Conservation (phyloP, 148 eudicot genomes). For the Drosera capensis region DNA sequence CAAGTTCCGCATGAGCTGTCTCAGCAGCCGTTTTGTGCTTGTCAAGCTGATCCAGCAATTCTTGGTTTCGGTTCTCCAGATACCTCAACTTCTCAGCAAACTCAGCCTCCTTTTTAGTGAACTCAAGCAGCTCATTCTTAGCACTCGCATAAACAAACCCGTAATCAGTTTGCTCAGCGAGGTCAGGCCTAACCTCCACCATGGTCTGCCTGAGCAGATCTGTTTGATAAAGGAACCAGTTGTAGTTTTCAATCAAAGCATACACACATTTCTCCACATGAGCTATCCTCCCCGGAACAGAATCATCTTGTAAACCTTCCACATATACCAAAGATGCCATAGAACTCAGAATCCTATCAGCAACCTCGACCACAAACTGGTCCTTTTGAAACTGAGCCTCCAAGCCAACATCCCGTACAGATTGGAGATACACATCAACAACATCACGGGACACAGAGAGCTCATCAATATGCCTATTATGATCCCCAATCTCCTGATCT, state of each 20-base stretch:
- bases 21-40: constrained; percentile 23
- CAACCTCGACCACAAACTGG: constrained; percentile 34
- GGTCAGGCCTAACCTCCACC: constrained; percentile 47
- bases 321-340: constrained; percentile 37
- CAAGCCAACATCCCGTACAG: constrained; percentile 21
- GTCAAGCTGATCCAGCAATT: constrained; percentile 48
- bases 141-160: constrained; percentile 32
- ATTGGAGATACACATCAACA: constrained; percentile 28
- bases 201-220: constrained; percentile 53
- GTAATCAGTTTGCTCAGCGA: constrained; percentile 35
- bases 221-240: constrained; percentile 52
- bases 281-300: constrained; percentile 45
- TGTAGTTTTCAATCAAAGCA: constrained; percentile 53
- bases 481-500: constrained; percentile 45
- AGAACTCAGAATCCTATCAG: constrained; percentile 43
- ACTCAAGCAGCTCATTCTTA: constrained; percentile 40
- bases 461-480: constrained; percentile 41
- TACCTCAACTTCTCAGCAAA: constrained; percentile 31
- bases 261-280: constrained; percentile 44
- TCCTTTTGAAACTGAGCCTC: constrained; percentile 40
- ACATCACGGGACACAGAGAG: constrained; percentile 36
- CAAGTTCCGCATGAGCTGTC: constrained; percentile 38
- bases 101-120: constrained; percentile 40
- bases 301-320: constrained; percentile 34
- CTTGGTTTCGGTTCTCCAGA: constrained; percentile 40